phyloP scores from a whole-genome alignment of 441 rosid species.

The Erodium chrysanthum region DNA sequence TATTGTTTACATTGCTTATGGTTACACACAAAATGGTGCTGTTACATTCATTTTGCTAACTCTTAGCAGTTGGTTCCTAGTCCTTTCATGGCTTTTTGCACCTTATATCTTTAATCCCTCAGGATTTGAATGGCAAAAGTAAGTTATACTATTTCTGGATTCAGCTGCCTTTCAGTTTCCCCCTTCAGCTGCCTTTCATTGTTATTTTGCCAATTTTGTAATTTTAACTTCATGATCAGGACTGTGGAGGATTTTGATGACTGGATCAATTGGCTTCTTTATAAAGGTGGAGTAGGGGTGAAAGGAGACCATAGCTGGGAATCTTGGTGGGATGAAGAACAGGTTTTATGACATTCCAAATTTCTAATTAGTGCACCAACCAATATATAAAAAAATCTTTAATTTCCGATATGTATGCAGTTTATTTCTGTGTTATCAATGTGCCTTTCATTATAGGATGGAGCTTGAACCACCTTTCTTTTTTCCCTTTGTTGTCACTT shows the following conservation, averaged over 20 bases:
- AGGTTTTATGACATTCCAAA: slow-evolving; percentile 37
- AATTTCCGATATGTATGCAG: neutral
- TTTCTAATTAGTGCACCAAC: neutral
- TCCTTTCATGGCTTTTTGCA: slow-evolving; percentile 92
- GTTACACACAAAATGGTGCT: slow-evolving; percentile 65
- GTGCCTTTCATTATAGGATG: neutral
- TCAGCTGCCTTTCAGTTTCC: slow-evolving; percentile 14
- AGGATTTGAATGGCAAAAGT: slow-evolving; percentile 99
- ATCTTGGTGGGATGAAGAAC: slow-evolving; percentile 99
- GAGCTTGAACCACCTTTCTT: neutral
- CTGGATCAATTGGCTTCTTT: slow-evolving; percentile 98
- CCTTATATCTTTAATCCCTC: slow-evolving; percentile 97
- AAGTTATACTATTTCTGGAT: slow-evolving; percentile 23
- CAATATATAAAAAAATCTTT: neutral
- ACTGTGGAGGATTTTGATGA: slow-evolving; percentile 94
- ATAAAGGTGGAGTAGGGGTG: slow-evolving; percentile 98
- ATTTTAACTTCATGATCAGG: slow-evolving; percentile 29
- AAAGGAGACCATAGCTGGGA: slow-evolving; percentile 99
- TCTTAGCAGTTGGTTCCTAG: slow-evolving; percentile 98
- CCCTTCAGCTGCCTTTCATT: slow-evolving; percentile 1
- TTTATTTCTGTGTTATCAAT: neutral
- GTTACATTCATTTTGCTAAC: slow-evolving; percentile 74
- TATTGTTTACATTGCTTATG: slow-evolving; percentile 81
- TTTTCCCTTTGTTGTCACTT: neutral
- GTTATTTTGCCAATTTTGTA: neutral